A percentile compares a stretch with the other conserved stretches of the same genome.
Conservation (phyloP, 2,329 filamentous ascomycete genomes). For the Pestalotiopsis sp. region DNA sequence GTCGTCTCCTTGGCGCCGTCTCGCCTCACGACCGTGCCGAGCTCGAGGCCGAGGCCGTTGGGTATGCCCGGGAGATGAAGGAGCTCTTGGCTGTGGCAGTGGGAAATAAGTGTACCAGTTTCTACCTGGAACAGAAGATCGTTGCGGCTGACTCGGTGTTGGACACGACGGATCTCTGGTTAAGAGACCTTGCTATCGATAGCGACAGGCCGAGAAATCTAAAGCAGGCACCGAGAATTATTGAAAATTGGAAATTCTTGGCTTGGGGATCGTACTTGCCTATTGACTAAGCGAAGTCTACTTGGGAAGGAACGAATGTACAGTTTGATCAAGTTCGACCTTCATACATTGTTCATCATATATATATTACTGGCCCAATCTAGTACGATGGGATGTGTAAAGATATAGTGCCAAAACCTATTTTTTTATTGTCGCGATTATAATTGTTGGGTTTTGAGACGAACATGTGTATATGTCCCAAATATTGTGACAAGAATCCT, state of each 20-base stretch:
- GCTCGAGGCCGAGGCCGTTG: constrained; percentile 5
- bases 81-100: constrained; percentile 1
- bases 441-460: too few species aligned
- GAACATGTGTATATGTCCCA: too few species aligned
- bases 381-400: too few species aligned
- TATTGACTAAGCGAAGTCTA: background rate
- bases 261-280: background rate
- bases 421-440: too few species aligned
- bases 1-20: constrained; percentile 7
- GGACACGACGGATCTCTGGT: constrained; percentile 1
- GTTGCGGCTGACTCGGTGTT: constrained; percentile 7
- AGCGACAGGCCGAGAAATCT: background rate
- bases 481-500: too few species aligned
- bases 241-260: constrained; percentile 1
- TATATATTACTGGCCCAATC: too few species aligned
- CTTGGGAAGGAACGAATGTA: background rate
- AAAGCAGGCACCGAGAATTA: background rate
- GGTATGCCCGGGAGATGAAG: background rate
- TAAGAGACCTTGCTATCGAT: background rate
- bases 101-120: constrained; percentile 10
- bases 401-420: too few species aligned
- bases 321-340: too few species aligned
- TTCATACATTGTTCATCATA: too few species aligned
- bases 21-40: constrained; percentile 1
- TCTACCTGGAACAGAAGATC: constrained; percentile 14